Evolutionary conservation across 805 yeast species (phyloP).

Genomic region (Saturnispora sekii): DNA sequence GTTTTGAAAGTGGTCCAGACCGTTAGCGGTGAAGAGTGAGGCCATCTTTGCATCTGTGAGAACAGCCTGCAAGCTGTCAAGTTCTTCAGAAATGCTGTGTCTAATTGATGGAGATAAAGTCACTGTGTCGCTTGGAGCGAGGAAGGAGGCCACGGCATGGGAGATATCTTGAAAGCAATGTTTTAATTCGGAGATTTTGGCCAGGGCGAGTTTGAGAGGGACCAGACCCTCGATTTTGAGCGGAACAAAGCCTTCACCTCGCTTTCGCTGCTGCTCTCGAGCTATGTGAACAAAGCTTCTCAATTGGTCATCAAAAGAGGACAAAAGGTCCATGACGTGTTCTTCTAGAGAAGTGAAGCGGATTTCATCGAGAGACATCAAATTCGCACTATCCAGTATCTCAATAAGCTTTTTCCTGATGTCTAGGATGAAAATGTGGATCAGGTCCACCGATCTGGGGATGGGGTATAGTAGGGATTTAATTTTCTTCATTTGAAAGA

Average conservation of each 20-base stretch:
- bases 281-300: constrained; percentile 58
- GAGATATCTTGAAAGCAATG: constrained; percentile 1
- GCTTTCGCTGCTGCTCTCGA: constrained; percentile 64
- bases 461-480: constrained; percentile 55
- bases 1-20: not conserved
- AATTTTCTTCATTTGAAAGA: constrained; percentile 56
- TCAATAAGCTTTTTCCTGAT: constrained; percentile 36
- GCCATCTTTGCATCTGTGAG: not conserved
- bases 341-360: constrained; percentile 18
- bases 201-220: not conserved
- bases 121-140: not conserved
- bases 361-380: constrained; percentile 24
- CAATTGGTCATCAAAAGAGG: constrained; percentile 47
- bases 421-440: constrained; percentile 55
- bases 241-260: constrained; percentile 61
- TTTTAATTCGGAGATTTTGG: not conserved
- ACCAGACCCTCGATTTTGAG: constrained; percentile 45
- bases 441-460: constrained; percentile 50
- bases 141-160: not conserved
- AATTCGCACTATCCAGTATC: constrained; percentile 31
- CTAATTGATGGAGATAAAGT: not conserved
- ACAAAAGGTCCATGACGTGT: constrained; percentile 25
- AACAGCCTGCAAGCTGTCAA: not conserved
- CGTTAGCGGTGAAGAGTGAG: not conserved
- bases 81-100: not conserved